Percentiles rank a stretch among this genome's conserved stretches.
Conservation (phyloP, 306 rosid genomes). For the Cicer yamashitae region DNA sequence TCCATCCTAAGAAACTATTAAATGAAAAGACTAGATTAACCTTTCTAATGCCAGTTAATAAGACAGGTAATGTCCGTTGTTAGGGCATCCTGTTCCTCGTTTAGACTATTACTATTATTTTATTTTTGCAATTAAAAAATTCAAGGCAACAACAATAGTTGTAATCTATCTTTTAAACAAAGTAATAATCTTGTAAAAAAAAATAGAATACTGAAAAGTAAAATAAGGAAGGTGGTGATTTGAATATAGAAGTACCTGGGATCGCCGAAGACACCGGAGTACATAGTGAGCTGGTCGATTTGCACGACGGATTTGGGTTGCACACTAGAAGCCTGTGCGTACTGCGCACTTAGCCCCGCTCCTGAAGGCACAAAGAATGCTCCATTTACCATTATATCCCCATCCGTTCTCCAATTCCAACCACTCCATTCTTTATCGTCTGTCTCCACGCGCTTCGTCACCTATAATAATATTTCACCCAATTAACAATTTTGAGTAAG, state of each 20-base stretch:
- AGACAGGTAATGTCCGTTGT: conserved; percentile 56
- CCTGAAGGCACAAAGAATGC: conserved; percentile 94
- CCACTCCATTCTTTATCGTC: conserved; percentile 67
- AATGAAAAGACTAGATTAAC: background rate
- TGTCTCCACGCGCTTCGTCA: conserved; percentile 98
- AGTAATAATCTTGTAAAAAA: background rate
- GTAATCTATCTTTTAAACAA: too few relatives aligned
- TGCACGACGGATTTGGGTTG: conserved; percentile 78
- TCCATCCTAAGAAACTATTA: background rate
- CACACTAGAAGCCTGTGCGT: conserved; percentile 71
- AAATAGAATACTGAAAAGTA: background rate
- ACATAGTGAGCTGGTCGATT: conserved; percentile 80
- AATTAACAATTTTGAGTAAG: too few relatives aligned
- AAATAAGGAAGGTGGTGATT: background rate
- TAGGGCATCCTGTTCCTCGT: background rate
- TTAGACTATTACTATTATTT: background rate
- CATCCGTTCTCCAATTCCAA: conserved; percentile 97
- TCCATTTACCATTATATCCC: conserved; percentile 93
- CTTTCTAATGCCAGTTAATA: conserved; percentile 38
- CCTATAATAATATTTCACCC: conserved; percentile 49
- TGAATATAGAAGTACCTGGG: conserved; percentile 60
- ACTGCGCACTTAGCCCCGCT: conserved; percentile 56
- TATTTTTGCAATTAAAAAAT: background rate
- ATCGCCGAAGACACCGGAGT: conserved; percentile 87
- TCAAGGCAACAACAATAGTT: too few relatives aligned